phyloP scores from a whole-genome alignment of 306 rosid species.

The Ceratonia siliqua region DNA sequence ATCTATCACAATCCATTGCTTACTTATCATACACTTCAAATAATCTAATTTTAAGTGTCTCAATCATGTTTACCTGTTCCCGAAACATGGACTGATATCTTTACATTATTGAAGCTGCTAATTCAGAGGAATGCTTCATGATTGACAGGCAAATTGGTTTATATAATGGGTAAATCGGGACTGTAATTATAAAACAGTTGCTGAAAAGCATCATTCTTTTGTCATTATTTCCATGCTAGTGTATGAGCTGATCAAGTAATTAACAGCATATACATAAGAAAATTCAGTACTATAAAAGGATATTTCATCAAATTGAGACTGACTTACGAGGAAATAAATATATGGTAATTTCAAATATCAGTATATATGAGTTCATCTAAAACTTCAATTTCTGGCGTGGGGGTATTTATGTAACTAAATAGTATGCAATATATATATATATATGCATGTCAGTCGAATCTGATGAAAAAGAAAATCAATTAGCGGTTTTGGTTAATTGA shows the following conservation, averaged over 20 bases:
- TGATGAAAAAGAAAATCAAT: neutral
- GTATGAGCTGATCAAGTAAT: no score
- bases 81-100: slow-evolving; percentile 29
- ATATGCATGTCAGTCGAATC: no score
- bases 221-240: neutral
- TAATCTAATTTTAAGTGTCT: slow-evolving; percentile 38
- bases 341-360: no score
- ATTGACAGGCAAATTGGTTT: neutral
- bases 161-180: neutral
- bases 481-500: neutral
- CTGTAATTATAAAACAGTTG: neutral
- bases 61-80: slow-evolving; percentile 47
- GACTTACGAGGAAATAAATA: no score
- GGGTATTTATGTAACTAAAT: no score
- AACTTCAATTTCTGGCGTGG: no score
- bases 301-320: neutral
- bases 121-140: slow-evolving; percentile 1
- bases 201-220: neutral
- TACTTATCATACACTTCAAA: slow-evolving; percentile 67
- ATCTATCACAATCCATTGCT: slow-evolving; percentile 40
- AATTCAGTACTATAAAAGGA: no score
- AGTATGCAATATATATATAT: no score
- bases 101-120: slow-evolving; percentile 35
- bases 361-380: neutral
- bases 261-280: no score